phyloP scores from a whole-genome alignment of 2,329 filamentous ascomycete genomes.

The Fusarium sp. region DNA sequence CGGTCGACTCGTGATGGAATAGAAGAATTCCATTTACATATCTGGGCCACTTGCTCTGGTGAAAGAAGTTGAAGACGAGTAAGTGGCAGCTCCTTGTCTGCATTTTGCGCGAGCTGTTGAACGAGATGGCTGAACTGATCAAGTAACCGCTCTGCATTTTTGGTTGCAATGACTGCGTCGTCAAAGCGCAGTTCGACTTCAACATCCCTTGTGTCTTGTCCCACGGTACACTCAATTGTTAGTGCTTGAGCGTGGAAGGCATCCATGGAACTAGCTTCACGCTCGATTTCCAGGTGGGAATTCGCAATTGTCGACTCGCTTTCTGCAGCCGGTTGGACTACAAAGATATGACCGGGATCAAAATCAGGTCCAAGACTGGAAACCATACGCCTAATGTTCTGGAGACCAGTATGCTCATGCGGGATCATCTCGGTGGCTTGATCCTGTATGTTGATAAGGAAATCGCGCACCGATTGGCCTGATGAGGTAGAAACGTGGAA shows the following conservation, averaged over 20 bases:
- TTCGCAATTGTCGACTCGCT: neutral
- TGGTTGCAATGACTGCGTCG: neutral
- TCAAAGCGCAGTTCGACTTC: conserved; percentile 10
- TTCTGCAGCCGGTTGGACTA: conserved; percentile 7
- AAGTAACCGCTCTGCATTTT: neutral
- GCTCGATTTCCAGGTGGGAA: conserved; percentile 1
- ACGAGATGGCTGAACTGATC: conserved; percentile 1
- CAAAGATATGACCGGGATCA: conserved; percentile 10
- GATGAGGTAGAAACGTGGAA: conserved; percentile 8
- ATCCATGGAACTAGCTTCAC: conserved; percentile 7
- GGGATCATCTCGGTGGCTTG: conserved; percentile 1
- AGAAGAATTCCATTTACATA: no score
- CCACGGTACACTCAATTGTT: conserved; percentile 9
- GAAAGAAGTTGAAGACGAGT: neutral
- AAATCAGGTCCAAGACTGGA: conserved; percentile 7
- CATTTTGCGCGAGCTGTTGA: neutral
- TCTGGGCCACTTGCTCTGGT: neutral
- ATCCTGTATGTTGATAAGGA: conserved; percentile 1
- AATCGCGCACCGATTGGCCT: neutral
- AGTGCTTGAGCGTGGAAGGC: conserved; percentile 10
- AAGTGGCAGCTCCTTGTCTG: neutral
- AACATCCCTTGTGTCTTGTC: conserved; percentile 7
- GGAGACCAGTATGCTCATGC: conserved; percentile 5
- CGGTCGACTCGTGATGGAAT: no score
- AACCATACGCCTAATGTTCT: conserved; percentile 8